These are phyloP conservation scores for Podaxis pistillaris DNA, from an alignment of 768 basidiomycete genomes.

Conservation along the genomic window DNA sequence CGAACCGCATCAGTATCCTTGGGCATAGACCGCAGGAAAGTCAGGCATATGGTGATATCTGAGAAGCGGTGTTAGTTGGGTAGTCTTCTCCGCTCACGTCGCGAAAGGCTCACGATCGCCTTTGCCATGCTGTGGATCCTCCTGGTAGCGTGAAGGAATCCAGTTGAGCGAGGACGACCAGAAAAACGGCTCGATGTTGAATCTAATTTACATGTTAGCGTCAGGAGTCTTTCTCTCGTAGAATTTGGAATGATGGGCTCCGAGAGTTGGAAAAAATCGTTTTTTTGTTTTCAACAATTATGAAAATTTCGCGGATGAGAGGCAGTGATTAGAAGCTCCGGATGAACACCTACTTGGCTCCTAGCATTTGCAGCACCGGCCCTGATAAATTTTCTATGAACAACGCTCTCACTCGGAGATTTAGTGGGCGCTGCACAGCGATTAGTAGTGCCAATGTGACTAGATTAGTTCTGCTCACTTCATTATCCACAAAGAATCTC, in stretches of 20 bases:
- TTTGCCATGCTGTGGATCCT: slow-evolving; percentile 33
- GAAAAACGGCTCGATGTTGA: slow-evolving; percentile 64
- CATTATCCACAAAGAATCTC: slow-evolving; percentile 29
- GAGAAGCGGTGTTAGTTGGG: not conserved
- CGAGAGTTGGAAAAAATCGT: slow-evolving; percentile 44
- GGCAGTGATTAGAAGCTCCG: slow-evolving; percentile 34
- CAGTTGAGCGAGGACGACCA: slow-evolving; percentile 64
- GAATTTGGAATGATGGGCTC: not conserved
- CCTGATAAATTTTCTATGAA: slow-evolving; percentile 55
- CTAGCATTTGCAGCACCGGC: slow-evolving; percentile 58
- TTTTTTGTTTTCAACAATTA: not conserved
- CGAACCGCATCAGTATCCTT: slow-evolving; percentile 21
- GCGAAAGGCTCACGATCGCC: slow-evolving; percentile 50
- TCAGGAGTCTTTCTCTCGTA: not conserved
- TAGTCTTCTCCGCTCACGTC: not conserved
- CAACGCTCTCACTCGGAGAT: slow-evolving; percentile 44
- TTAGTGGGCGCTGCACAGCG: slow-evolving; percentile 27
- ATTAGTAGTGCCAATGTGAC: not conserved
- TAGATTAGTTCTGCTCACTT: slow-evolving; percentile 29
- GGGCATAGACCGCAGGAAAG: slow-evolving; percentile 47
- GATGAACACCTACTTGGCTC: slow-evolving; percentile 41
- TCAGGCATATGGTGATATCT: slow-evolving; percentile 61
- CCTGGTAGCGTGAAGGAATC: slow-evolving; percentile 68
- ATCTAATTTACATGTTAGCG: slow-evolving; percentile 30
- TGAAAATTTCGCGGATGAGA: not conserved